Percentiles rank a stretch among this genome's conserved stretches.
Evolutionary conservation across 305 asterid genomes (phyloP).

Genomic region (Stenogyne calaminthoides): DNA sequence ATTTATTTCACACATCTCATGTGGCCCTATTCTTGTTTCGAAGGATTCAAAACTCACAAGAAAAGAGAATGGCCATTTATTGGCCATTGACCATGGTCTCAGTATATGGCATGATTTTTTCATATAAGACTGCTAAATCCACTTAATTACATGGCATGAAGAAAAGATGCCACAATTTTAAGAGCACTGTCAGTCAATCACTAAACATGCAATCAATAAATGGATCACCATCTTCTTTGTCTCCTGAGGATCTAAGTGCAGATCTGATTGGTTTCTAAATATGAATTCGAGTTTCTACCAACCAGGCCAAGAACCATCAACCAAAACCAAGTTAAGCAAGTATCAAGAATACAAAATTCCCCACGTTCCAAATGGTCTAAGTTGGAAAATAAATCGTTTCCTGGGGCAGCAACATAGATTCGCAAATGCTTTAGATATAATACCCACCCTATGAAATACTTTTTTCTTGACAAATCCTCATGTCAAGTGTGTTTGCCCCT

Average conservation of each 20-base stretch:
- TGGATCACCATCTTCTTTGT: neutral
- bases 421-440: neutral
- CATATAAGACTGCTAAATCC: neutral
- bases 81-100: conserved; percentile 2
- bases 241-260: neutral
- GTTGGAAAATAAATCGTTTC: conserved; percentile 4
- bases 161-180: neutral
- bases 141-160: neutral
- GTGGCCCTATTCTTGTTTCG: neutral
- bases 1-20: no score
- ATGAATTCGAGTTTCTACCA: neutral
- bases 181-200: neutral
- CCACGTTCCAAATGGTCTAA: neutral
- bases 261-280: conserved; percentile 8
- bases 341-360: conserved; percentile 2
- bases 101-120: conserved; percentile 1
- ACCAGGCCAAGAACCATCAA: neutral
- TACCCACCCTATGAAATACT: neutral
- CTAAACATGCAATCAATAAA: neutral
- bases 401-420: neutral
- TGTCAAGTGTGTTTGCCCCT: conserved; percentile 7
- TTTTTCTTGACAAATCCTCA: neutral
- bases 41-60: conserved; percentile 2
- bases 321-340: neutral
- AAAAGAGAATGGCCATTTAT: neutral